A percentile compares a stretch with the other conserved stretches of the same genome.
Evolutionary conservation across 345 rosid genomes (phyloP).

Genomic region (Erysimum cheiranthoides): DNA sequence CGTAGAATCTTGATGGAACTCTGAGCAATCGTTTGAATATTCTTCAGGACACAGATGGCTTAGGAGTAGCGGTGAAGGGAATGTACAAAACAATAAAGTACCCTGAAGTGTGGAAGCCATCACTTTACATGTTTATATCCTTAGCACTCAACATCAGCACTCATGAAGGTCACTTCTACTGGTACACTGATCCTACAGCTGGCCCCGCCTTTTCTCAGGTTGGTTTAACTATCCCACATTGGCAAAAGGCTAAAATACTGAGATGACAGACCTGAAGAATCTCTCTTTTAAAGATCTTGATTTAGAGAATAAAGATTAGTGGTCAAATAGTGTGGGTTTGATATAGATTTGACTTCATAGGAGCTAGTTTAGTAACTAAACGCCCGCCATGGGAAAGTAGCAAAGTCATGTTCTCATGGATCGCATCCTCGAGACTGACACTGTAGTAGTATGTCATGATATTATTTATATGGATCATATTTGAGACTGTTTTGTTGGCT

Average conservation of each 20-base stretch:
- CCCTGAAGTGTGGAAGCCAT: conserved; percentile 90
- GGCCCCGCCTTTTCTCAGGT: conserved; percentile 91
- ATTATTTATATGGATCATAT: neutral
- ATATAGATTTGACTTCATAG: neutral
- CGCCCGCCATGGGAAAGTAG: neutral
- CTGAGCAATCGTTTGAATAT: conserved; percentile 7
- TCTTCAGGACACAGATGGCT: conserved; percentile 53
- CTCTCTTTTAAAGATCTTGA: neutral
- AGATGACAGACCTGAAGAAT: conserved; percentile 1
- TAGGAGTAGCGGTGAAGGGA: conserved; percentile 58
- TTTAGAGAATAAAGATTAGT: neutral
- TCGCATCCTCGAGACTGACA: neutral
- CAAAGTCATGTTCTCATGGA: neutral
- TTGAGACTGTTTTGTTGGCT: neutral
- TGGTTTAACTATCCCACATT: neutral
- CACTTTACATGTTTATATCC: conserved; percentile 75
- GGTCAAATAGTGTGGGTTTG: conserved; percentile 5
- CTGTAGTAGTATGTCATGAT: neutral
- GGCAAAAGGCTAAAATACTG: conserved; percentile 7
- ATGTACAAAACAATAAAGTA: conserved; percentile 65
- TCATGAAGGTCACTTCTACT: conserved; percentile 85
- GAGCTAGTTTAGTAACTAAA: conserved; percentile 20
- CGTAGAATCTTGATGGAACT: conserved; percentile 25
- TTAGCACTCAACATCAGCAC: conserved; percentile 78
- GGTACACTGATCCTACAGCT: conserved; percentile 79